phyloP scores from a whole-genome alignment of 306 rosid genomes.

The Vigna angularis region DNA sequence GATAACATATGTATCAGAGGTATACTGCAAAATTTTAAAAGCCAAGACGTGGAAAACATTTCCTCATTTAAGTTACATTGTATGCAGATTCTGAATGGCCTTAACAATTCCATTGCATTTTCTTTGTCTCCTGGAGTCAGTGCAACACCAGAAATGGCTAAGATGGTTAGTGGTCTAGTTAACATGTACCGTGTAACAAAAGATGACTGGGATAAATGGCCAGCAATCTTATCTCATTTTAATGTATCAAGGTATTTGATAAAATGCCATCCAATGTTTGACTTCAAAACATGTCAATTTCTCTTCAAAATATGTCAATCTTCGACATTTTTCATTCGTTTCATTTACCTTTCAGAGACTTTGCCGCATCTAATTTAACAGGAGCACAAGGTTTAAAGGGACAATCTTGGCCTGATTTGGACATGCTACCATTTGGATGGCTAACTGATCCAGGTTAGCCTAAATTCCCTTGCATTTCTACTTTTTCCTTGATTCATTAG shows the following conservation, averaged over 20 bases:
- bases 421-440: slow-evolving; percentile 85
- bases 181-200: slow-evolving; percentile 75
- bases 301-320: neutral
- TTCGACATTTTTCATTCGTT: neutral
- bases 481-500: neutral
- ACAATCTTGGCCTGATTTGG: slow-evolving; percentile 83
- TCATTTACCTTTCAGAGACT: slow-evolving; percentile 55
- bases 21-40: slow-evolving; percentile 27
- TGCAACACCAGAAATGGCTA: slow-evolving; percentile 70
- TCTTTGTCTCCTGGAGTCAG: slow-evolving; percentile 80
- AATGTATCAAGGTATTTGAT: slow-evolving; percentile 61
- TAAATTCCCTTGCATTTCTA: neutral
- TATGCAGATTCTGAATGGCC: slow-evolving; percentile 63
- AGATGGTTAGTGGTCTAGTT: slow-evolving; percentile 53
- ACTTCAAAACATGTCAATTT: neutral
- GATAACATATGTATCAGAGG: slow-evolving; percentile 67
- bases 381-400: slow-evolving; percentile 69
- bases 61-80: neutral
- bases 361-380: slow-evolving; percentile 60
- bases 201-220: slow-evolving; percentile 88
- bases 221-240: slow-evolving; percentile 62
- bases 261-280: neutral
- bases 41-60: neutral
- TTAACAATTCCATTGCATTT: slow-evolving; percentile 51
- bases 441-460: slow-evolving; percentile 72